Conservation (phyloP, 441 rosid species). For the Eutrema salsugineum region DNA sequence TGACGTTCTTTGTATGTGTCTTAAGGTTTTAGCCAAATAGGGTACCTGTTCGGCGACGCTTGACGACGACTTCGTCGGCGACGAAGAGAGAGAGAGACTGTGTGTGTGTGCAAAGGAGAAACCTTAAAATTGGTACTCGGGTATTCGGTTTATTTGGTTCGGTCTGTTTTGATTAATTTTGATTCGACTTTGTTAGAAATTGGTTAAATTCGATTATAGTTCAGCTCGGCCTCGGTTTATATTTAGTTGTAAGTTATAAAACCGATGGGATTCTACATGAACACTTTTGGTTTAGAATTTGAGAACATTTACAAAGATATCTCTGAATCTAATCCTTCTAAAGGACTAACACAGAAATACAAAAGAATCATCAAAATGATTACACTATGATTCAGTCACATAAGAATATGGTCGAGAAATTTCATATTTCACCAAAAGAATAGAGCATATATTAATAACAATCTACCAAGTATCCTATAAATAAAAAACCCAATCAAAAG, state of each 20-base stretch:
- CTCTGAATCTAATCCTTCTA: slow-evolving; percentile 7
- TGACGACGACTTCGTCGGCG: slow-evolving; percentile 9
- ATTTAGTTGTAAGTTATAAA: too few species aligned
- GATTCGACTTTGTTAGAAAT: neutral
- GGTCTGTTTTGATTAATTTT: neutral
- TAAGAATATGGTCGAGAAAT: slow-evolving; percentile 7
- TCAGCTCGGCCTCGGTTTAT: neutral
- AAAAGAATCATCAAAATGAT: slow-evolving; percentile 15
- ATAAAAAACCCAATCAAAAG: neutral
- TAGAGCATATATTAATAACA: neutral
- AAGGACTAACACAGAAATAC: neutral
- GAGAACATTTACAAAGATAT: slow-evolving; percentile 2
- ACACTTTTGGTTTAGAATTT: neutral
- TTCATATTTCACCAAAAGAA: slow-evolving; percentile 28
- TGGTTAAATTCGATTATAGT: neutral
- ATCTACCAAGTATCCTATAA: slow-evolving; percentile 25
- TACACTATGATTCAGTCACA: neutral
- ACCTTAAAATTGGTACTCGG: neutral
- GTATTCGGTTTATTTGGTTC: neutral
- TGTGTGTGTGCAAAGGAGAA: neutral
- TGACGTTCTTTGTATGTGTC: neutral
- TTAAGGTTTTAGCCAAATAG: neutral
- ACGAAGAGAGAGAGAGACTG: neutral
- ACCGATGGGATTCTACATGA: too few species aligned
- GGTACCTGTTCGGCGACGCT: slow-evolving; percentile 1